Evolutionary conservation across 2,329 filamentous ascomycete species (phyloP).

Genomic region (Cladobotryum protrusum): DNA sequence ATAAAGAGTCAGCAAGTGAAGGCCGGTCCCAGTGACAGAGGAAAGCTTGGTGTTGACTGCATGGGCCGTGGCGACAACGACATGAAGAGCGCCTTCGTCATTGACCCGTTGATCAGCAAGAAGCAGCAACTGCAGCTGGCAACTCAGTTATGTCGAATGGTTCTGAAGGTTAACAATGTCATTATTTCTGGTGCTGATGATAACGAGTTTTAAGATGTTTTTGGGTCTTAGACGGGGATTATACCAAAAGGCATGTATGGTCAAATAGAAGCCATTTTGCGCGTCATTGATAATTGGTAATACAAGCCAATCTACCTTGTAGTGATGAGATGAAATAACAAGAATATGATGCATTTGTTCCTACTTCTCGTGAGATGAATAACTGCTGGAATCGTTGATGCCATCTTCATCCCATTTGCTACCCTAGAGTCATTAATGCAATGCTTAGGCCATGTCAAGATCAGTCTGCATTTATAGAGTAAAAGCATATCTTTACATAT

Average conservation of each 20-base stretch:
- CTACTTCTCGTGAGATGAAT: too few relatives aligned
- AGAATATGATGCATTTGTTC: too few relatives aligned
- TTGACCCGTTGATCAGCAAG: slow-evolving; percentile 97
- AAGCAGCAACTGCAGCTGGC: slow-evolving; percentile 93
- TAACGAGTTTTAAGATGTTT: slow-evolving; percentile 65
- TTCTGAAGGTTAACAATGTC: slow-evolving; percentile 94
- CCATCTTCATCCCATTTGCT: too few relatives aligned
- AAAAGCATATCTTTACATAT: too few relatives aligned
- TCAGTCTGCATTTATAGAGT: too few relatives aligned
- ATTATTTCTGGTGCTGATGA: slow-evolving; percentile 85
- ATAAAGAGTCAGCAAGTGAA: slow-evolving; percentile 97
- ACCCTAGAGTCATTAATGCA: too few relatives aligned
- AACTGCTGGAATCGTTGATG: too few relatives aligned
- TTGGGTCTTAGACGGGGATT: slow-evolving; percentile 15
- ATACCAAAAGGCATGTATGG: slow-evolving; percentile 20
- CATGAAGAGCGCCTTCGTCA: slow-evolving; percentile 97
- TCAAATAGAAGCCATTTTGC: slow-evolving; percentile 13
- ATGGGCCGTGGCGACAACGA: slow-evolving; percentile 94
- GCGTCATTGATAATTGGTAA: slow-evolving; percentile 6
- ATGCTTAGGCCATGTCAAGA: too few relatives aligned
- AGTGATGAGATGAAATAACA: too few relatives aligned
- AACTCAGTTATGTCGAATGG: slow-evolving; percentile 96
- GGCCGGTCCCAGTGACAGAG: slow-evolving; percentile 44
- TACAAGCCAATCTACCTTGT: slow-evolving; percentile 4
- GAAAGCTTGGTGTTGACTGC: slow-evolving; percentile 87